phyloP scores from a whole-genome alignment of 768 basidiomycete genomes.

The Candolleomyces eurysporus region DNA sequence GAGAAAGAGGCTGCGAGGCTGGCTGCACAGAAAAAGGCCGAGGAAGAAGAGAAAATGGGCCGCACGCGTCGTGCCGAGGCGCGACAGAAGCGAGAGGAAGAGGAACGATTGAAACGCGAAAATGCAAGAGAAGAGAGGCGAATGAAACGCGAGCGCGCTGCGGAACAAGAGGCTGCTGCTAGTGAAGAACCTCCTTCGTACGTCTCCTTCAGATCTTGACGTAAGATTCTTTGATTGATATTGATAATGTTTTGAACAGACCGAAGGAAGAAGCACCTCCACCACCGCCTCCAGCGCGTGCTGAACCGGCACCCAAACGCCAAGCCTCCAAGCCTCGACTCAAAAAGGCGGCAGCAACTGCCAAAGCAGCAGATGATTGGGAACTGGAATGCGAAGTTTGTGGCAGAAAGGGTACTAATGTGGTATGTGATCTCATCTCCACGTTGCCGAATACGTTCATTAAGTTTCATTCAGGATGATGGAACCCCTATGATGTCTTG shows the following conservation, averaged over 20 bases:
- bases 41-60: slow-evolving; percentile 66
- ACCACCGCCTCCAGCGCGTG: neutral
- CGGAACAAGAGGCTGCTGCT: slow-evolving; percentile 5
- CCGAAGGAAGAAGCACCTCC: neutral
- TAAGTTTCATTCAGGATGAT: slow-evolving; percentile 57
- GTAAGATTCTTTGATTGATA: neutral
- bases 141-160: slow-evolving; percentile 42
- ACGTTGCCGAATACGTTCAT: neutral
- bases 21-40: slow-evolving; percentile 56
- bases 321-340: neutral
- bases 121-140: slow-evolving; percentile 54
- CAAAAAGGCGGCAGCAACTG: neutral
- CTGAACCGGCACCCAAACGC: neutral
- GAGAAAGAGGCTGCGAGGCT: slow-evolving; percentile 73
- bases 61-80: slow-evolving; percentile 59
- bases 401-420: slow-evolving; percentile 64
- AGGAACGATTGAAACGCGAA: slow-evolving; percentile 53
- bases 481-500: slow-evolving; percentile 79
- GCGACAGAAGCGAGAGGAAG: slow-evolving; percentile 56
- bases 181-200: neutral
- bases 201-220: neutral
- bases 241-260: neutral
- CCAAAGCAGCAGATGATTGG: slow-evolving; percentile 61
- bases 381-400: slow-evolving; percentile 89
- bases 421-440: slow-evolving; percentile 43